Conservation (phyloP, 1,284 basidiomycete species). For the Inonotus obliquus region DNA sequence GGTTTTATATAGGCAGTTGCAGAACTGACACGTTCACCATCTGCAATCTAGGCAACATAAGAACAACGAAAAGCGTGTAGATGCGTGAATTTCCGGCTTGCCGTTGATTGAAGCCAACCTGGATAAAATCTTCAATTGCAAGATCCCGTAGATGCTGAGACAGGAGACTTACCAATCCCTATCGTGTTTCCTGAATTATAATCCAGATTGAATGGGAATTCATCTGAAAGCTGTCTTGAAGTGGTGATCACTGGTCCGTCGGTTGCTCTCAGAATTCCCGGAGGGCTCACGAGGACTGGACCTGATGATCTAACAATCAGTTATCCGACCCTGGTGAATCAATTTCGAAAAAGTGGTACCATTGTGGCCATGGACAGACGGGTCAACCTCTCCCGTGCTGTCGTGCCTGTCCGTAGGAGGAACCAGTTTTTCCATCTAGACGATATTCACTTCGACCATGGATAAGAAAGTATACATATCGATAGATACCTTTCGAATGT, state of each 20-base stretch:
- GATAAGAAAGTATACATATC: not conserved
- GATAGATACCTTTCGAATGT: constrained; percentile 22
- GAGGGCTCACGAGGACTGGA: not conserved
- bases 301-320: not conserved
- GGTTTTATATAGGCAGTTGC: constrained; percentile 19
- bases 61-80: not conserved
- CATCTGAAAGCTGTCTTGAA: not conserved
- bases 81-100: not conserved
- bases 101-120: not conserved
- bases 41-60: not conserved
- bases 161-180: constrained; percentile 8
- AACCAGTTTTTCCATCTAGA: constrained; percentile 22
- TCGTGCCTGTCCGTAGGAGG: constrained; percentile 22
- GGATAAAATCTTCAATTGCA: not conserved
- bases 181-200: constrained; percentile 16
- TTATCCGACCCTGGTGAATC: not conserved
- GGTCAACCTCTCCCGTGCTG: constrained; percentile 22
- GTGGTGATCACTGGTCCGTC: not conserved
- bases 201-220: constrained; percentile 19
- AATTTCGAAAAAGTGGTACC: constrained; percentile 11
- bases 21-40: constrained; percentile 5
- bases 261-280: not conserved
- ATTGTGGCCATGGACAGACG: constrained; percentile 21
- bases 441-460: not conserved
- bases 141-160: not conserved